A percentile compares a stretch with the other conserved stretches of the same genome.
These are phyloP conservation scores for Musa troglodytarum DNA, from an alignment of 176 grass and related monocot species.

Conservation along the genomic window DNA sequence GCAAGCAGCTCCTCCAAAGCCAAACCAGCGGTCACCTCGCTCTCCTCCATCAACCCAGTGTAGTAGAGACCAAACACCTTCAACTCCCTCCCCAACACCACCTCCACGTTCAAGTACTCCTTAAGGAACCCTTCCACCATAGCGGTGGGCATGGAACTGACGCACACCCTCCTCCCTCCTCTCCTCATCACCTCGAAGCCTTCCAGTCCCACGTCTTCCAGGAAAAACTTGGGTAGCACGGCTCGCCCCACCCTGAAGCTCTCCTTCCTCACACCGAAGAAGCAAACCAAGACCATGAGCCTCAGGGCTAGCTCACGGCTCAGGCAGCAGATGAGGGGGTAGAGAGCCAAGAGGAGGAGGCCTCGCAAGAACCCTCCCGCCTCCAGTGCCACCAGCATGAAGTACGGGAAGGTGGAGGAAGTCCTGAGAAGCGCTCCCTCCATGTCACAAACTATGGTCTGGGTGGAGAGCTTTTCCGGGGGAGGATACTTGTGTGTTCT, in stretches of 20 bases:
- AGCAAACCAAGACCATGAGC: conserved; percentile 51
- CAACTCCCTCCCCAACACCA: conserved; percentile 53
- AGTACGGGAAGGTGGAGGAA: conserved; percentile 60
- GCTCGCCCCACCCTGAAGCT: conserved; percentile 38
- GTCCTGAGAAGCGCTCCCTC: conserved; percentile 64
- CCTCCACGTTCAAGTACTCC: conserved; percentile 46
- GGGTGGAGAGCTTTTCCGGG: conserved; percentile 18
- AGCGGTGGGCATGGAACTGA: conserved; percentile 55
- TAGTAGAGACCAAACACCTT: conserved; percentile 51
- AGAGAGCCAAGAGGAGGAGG: conserved; percentile 46
- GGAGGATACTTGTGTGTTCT: conserved; percentile 7
- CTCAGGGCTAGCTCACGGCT: conserved; percentile 33
- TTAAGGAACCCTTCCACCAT: conserved; percentile 61
- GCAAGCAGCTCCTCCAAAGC: no score
- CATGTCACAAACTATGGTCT: conserved; percentile 53
- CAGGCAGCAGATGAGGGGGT: conserved; percentile 41
- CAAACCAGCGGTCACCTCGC: no score
- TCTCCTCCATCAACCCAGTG: conserved; percentile 35
- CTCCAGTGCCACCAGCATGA: conserved; percentile 81
- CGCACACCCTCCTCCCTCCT: conserved; percentile 24
- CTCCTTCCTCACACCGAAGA: conserved; percentile 46
- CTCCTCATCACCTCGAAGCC: conserved; percentile 34
- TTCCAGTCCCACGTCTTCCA: conserved; percentile 64
- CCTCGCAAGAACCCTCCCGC: conserved; percentile 62
- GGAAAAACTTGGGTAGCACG: conserved; percentile 55